phyloP scores from a whole-genome alignment of 345 rosid genomes.

The Syzygium jambos region DNA sequence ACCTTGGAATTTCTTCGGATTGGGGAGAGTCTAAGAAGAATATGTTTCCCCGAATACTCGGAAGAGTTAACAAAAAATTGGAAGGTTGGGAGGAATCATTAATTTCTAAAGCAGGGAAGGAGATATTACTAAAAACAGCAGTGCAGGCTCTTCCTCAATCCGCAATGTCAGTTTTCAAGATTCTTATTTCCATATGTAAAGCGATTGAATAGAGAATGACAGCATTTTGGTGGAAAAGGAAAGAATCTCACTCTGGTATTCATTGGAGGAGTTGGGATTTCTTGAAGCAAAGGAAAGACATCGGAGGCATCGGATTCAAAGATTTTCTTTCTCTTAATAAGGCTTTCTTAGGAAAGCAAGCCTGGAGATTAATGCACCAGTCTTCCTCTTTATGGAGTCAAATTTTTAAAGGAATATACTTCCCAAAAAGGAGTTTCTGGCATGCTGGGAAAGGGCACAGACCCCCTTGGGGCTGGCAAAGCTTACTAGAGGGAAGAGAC shows the following conservation, averaged over 20 bases:
- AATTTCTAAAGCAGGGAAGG: not conserved
- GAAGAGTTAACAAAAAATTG: not conserved
- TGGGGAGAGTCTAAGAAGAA: not conserved
- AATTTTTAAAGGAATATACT: not conserved
- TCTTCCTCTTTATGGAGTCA: not conserved
- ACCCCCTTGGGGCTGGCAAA: not conserved
- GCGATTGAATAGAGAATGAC: not conserved
- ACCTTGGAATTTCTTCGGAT: not conserved
- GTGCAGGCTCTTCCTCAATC: not conserved
- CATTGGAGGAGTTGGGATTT: not conserved
- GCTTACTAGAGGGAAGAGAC: not conserved
- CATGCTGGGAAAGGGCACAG: not conserved
- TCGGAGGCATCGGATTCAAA: not conserved
- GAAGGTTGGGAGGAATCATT: not conserved
- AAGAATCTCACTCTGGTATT: not conserved
- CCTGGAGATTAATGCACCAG: not conserved
- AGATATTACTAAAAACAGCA: not conserved
- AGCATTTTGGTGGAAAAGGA: not conserved
- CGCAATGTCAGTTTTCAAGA: not conserved
- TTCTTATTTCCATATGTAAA: accelerated
- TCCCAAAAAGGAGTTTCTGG: not conserved
- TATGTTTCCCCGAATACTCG: not conserved
- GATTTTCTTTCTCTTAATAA: not conserved
- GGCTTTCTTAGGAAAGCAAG: not conserved
- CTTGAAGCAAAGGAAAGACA: not conserved